Conservation (phyloP, 2,329 filamentous ascomycete genomes). For the Alternaria brassicicola region DNA sequence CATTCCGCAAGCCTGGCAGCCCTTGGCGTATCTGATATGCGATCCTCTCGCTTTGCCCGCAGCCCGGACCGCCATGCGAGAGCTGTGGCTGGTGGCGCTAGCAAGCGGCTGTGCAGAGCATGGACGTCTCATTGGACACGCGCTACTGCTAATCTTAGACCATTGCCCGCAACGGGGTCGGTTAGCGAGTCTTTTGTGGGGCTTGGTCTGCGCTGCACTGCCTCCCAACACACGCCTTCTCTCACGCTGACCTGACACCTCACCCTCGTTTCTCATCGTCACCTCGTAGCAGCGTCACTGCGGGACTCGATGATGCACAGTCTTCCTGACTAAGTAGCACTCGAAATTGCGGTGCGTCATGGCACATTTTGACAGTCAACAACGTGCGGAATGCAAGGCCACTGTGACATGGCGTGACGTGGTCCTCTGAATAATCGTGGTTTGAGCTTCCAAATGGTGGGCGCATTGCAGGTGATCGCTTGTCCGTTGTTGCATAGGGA, state of each 20-base stretch:
- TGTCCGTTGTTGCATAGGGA: constrained; percentile 10
- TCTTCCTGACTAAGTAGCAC: constrained; percentile 5
- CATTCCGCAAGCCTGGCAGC: constrained; percentile 24
- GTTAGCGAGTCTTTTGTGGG: constrained; percentile 25
- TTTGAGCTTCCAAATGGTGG: constrained; percentile 4
- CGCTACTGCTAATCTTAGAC: constrained; percentile 25
- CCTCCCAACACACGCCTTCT: constrained; percentile 10
- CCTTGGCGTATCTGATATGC: constrained; percentile 29
- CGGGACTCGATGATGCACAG: constrained; percentile 12
- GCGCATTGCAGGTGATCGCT: constrained; percentile 4
- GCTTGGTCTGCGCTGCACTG: constrained; percentile 24
- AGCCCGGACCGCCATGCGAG: constrained; percentile 20
- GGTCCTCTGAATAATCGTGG: constrained; percentile 11
- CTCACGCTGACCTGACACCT: constrained; percentile 42
- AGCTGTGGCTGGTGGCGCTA: constrained; percentile 31
- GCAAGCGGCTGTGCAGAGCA: constrained; percentile 27
- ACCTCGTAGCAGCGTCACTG: constrained; percentile 12
- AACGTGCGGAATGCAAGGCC: constrained; percentile 9
- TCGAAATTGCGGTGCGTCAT: constrained; percentile 20
- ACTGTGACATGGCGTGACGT: constrained; percentile 5
- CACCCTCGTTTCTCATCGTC: constrained; percentile 31
- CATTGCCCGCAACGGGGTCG: constrained; percentile 29
- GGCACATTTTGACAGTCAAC: constrained; percentile 27
- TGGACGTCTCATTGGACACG: constrained; percentile 24
- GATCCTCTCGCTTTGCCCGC: constrained; percentile 32